A percentile compares a stretch with the other conserved stretches of the same genome.
These are phyloP conservation scores for Epicoccum nigrum DNA, from an alignment of 2,329 filamentous ascomycete genomes.

Conservation along the genomic window DNA sequence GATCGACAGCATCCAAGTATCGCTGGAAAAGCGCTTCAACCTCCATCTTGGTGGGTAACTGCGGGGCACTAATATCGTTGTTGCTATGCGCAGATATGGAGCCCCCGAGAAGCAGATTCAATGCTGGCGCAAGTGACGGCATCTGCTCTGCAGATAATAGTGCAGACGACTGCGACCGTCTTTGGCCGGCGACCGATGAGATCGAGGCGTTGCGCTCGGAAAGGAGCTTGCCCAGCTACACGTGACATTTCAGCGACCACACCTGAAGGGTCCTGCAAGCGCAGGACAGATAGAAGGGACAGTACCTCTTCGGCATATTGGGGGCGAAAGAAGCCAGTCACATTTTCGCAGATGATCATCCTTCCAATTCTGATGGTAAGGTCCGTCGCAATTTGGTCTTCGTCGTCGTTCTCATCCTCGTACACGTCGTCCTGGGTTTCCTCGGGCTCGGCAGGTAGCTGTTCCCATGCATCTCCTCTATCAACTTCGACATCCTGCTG, in stretches of 20 bases:
- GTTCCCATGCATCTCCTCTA: constrained; percentile 45
- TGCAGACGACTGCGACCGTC: constrained; percentile 43
- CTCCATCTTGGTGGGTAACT: constrained; percentile 44
- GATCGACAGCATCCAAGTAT: constrained; percentile 46
- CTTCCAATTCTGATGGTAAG: constrained; percentile 47
- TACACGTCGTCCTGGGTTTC: constrained; percentile 47
- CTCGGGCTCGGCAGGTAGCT: constrained; percentile 45
- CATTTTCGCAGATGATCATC: constrained; percentile 50
- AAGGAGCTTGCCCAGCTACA: constrained; percentile 48
- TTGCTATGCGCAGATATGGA: constrained; percentile 37
- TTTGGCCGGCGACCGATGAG: constrained; percentile 45
- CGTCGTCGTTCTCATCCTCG: constrained; percentile 48
- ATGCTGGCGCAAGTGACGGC: constrained; percentile 45
- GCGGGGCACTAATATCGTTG: constrained; percentile 38
- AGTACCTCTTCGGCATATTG: constrained; percentile 50
- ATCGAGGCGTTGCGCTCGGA: constrained; percentile 40
- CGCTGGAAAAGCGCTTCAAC: constrained; percentile 43
- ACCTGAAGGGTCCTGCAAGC: constrained; percentile 14
- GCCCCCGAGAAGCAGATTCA: constrained; percentile 42
- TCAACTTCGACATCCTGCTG: constrained; percentile 48
- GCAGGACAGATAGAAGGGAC: constrained; percentile 23
- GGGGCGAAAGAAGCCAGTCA: constrained; percentile 47
- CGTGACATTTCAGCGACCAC: constrained; percentile 32
- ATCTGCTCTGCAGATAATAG: constrained; percentile 47
- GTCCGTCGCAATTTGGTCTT: constrained; percentile 47